These are phyloP conservation scores for Colletotrichum shisoi DNA, from an alignment of 2,329 filamentous ascomycete genomes.

Conservation along the genomic window DNA sequence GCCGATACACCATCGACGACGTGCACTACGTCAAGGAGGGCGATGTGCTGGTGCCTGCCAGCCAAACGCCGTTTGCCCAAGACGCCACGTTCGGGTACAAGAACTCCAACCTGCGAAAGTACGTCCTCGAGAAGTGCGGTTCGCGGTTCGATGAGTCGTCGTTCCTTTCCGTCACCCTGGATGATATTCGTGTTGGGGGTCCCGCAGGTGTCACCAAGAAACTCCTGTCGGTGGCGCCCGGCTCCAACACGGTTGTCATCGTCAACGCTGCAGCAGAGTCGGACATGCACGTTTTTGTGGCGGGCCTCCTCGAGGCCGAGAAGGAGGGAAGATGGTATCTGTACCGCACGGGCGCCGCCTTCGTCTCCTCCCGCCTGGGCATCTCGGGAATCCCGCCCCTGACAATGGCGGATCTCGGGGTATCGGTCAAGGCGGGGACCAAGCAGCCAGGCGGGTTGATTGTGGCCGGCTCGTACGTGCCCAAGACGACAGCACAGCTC, in stretches of 20 bases:
- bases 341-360: slow-evolving; percentile 53
- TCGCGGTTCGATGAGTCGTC: slow-evolving; percentile 42
- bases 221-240: slow-evolving; percentile 42
- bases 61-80: slow-evolving; percentile 62
- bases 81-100: slow-evolving; percentile 67
- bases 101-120: slow-evolving; percentile 61
- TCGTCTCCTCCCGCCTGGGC: slow-evolving; percentile 59
- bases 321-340: slow-evolving; percentile 48
- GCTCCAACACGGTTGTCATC: slow-evolving; percentile 52
- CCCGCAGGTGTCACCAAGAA: slow-evolving; percentile 42
- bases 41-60: slow-evolving; percentile 58
- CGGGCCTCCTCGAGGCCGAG: slow-evolving; percentile 54
- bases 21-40: slow-evolving; percentile 66
- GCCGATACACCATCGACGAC: slow-evolving; percentile 64
- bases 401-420: slow-evolving; percentile 53
- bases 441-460: slow-evolving; percentile 56
- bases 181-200: slow-evolving; percentile 56
- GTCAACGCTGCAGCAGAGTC: slow-evolving; percentile 62
- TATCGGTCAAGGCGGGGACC: slow-evolving; percentile 42
- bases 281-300: slow-evolving; percentile 64
- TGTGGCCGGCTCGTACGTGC: slow-evolving; percentile 65
- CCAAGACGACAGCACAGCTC: slow-evolving; percentile 61
- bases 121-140: slow-evolving; percentile 61
- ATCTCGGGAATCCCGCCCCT: slow-evolving; percentile 62
- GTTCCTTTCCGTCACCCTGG: slow-evolving; percentile 44